Evolutionary conservation across 208 protist species (phyloP).

Genomic region (Leishmania braziliensis): DNA sequence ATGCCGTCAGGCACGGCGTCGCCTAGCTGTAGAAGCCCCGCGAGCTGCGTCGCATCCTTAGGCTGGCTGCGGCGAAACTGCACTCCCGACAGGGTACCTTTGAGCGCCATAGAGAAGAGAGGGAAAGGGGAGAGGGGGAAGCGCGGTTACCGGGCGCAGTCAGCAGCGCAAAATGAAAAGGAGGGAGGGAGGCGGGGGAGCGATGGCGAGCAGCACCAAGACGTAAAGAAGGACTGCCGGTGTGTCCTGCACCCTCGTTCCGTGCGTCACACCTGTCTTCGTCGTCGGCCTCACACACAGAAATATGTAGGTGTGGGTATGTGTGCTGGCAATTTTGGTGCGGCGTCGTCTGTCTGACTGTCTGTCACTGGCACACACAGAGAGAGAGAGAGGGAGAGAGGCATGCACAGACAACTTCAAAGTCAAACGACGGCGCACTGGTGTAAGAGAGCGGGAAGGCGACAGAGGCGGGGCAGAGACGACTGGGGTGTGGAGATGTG

Average conservation of each 20-base stretch:
- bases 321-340: neutral
- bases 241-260: neutral
- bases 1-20: constrained; percentile 42
- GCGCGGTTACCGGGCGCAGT: neutral
- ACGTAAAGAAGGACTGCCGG: neutral
- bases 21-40: constrained; percentile 39
- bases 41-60: constrained; percentile 44
- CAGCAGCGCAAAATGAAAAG: neutral
- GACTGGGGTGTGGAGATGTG: neutral
- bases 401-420: neutral
- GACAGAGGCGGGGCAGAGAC: constrained; percentile 8
- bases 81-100: constrained; percentile 36
- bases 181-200: neutral
- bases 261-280: neutral
- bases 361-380: neutral
- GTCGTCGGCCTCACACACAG: neutral
- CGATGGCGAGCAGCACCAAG: neutral
- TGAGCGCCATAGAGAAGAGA: constrained; percentile 1
- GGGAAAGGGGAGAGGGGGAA: neutral
- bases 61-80: constrained; percentile 48
- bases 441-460: neutral
- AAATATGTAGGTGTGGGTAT: neutral
- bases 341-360: neutral
- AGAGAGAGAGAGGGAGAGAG: neutral
- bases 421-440: neutral